Base-by-base conservation (phyloP, 1,139 yeast genomes). In the Debaryomycetaceae sp. region DNA sequence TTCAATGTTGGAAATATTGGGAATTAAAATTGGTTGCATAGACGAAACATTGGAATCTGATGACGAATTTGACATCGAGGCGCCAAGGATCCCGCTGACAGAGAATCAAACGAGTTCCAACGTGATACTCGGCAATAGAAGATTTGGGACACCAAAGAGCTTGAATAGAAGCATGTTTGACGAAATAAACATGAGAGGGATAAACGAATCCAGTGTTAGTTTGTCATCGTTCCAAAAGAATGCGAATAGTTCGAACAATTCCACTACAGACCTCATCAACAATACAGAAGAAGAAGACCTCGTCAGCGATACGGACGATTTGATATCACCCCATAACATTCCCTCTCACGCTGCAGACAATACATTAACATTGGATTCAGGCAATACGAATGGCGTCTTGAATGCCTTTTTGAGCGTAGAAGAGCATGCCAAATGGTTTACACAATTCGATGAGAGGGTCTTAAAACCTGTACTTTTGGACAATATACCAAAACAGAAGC, bases 61-160 rank as follows among this genome's bases (percentile, higher is more conserved):
- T 63, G 98, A 93, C 59, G 98, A 93, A 62, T 93, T 93, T 62
- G 98, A 91, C 56, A 87, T 90, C 43, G 97, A 90, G 63, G 88
- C 91, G 2, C 76, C 91, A 41, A 71, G 79, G 54, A 59, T 73
- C 44, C 70, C 74, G 2, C 47, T 62, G 30, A 36, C 45, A 11
- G 36, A 38, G 34, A 36, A 45, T 8, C 55, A 58, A 2, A 56
- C 56, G 24, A 40, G 37, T 22, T 45, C 58, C 24, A 42, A 49
- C 27, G 42, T 51, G 5, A 41, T 61, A 14, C 43, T 66, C 49
- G 73, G 77, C 2, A 66, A 56, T 45, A 65, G 80, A 58, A 61
- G 78, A 49, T 65, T 48, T 49, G 50, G 49, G 13, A 38, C 31
- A 30, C 45, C 43, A n/a, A 36, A 43, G 22, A 40, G 41, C 23